Base-by-base conservation (phyloP, 2,329 filamentous ascomycete genomes). In the Xylariales sp. region DNA sequence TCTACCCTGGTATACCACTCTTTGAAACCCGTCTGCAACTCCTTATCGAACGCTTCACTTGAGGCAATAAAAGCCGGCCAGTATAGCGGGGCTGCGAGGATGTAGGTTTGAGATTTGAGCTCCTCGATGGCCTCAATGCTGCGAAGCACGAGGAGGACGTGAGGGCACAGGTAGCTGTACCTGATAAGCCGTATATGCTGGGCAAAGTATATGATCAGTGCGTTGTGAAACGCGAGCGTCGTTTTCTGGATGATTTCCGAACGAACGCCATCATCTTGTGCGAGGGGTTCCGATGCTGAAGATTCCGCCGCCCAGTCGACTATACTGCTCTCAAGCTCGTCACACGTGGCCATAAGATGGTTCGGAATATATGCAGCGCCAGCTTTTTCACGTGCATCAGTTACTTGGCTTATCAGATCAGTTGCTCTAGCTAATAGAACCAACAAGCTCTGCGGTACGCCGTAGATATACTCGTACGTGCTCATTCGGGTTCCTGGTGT, bases 161-260 rank as follows among this genome's bases (percentile, higher is more conserved):
- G 35, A 18, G 23, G 36, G 5, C 36, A 24, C 15, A 42, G 25
- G 25, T 39, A 35, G 12, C 36, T 35, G 20, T 33, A 38, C 20
- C 29, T 28, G 3, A 42, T 10, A 4, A 33, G 29, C n/a, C 40
- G 23, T n/a, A 42, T 21, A 25, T 42, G 38, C 23, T 42, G 40
- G 7, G 81, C 88, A 64, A 89, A 85, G 62, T 89, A 89, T 1
- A 80, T 81, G 2, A 85, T 84, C 13, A 89, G 70, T 3, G 85
- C 84, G 16, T 88, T 82, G 39, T 87, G 79, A 0, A 81, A 66
- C 14, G 64, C 63, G 55, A 89, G 89, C 2, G 85, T 42, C n/a
- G 30, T 29, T 6, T 39, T 24, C 19, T 33, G 27, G 4, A 42
- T 42, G 13, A 42, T 42, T 8, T 35, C 20, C 14, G 18, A 33